phyloP scores from a whole-genome alignment of 2,329 filamentous ascomycete species.

The Aaosphaeria arxii region DNA sequence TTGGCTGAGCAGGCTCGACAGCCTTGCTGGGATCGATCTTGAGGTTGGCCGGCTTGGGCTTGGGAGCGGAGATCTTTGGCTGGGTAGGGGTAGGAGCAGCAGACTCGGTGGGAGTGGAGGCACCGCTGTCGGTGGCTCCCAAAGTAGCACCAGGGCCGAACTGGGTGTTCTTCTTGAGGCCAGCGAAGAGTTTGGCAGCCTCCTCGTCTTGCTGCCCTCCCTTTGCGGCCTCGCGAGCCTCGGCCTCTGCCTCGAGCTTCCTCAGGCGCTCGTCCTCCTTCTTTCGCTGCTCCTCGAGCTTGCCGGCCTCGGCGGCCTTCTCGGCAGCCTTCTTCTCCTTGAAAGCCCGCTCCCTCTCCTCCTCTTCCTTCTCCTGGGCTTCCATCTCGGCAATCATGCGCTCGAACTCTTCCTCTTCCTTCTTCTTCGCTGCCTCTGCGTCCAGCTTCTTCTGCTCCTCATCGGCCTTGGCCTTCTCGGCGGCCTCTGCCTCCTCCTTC shows the following conservation, averaged over 20 bases:
- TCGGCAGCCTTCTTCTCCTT: slow-evolving; percentile 59
- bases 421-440: slow-evolving; percentile 24
- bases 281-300: slow-evolving; percentile 12
- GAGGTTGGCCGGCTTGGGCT: slow-evolving; percentile 81
- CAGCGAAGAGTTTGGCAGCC: slow-evolving; percentile 47
- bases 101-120: slow-evolving; percentile 49
- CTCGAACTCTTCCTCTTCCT: slow-evolving; percentile 45
- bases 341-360: slow-evolving; percentile 69
- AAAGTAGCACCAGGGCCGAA: slow-evolving; percentile 44
- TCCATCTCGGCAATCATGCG: slow-evolving; percentile 66
- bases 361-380: slow-evolving; percentile 42
- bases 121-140: slow-evolving; percentile 19
- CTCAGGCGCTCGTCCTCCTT: slow-evolving; percentile 55
- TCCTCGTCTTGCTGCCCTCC: slow-evolving; percentile 40
- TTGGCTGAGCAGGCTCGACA: slow-evolving; percentile 88
- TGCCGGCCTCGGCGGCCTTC: slow-evolving; percentile 53
- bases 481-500: slow-evolving; percentile 23
- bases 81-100: slow-evolving; percentile 22
- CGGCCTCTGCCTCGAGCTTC: slow-evolving; percentile 48
- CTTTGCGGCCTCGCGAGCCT: slow-evolving; percentile 45
- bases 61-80: slow-evolving; percentile 50
- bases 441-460: slow-evolving; percentile 20
- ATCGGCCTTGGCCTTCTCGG: slow-evolving; percentile 20
- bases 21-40: slow-evolving; percentile 85
- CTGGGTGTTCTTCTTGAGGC: slow-evolving; percentile 47